Evolutionary conservation across 441 rosid genomes (phyloP).

Genomic region (Eutrema salsugineum): DNA sequence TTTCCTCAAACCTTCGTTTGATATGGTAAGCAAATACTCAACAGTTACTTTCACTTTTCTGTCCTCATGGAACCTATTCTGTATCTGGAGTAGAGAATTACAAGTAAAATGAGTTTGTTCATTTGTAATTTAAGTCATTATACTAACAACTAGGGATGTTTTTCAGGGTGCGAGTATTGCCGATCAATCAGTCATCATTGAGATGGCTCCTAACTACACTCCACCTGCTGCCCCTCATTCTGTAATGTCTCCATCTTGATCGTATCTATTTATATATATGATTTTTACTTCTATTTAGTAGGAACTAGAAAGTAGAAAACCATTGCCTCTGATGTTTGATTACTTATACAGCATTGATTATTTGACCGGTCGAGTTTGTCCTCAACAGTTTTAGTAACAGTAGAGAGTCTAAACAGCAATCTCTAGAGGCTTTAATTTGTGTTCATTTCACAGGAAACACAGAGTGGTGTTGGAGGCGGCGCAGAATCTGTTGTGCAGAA

Average conservation of each 20-base stretch:
- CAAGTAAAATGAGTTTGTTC: not conserved
- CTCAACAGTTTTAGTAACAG: not conserved
- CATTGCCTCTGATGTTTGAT: not conserved
- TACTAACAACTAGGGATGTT: slow-evolving; percentile 12
- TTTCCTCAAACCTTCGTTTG: not conserved
- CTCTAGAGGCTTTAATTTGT: not conserved
- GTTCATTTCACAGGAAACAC: slow-evolving; percentile 10
- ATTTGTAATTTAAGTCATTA: not conserved
- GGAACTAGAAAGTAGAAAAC: not conserved
- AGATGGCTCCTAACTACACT: slow-evolving; percentile 46
- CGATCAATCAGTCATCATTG: slow-evolving; percentile 48
- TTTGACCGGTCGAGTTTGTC: not conserved
- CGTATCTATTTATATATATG: not conserved
- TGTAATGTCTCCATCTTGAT: slow-evolving; percentile 20
- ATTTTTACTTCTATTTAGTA: not conserved
- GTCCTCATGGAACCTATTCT: not conserved
- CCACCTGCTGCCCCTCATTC: slow-evolving; percentile 31
- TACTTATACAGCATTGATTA: not conserved
- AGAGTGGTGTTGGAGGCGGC: slow-evolving; percentile 36
- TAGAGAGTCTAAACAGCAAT: not conserved
- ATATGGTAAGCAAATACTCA: not conserved
- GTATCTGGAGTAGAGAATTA: not conserved
- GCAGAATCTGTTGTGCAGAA: slow-evolving; percentile 65
- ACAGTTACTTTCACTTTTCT: not conserved
- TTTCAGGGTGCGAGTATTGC: slow-evolving; percentile 61